phyloP scores from a whole-genome alignment of 257 asterid genomes.

The Solanum appendiculatum region DNA sequence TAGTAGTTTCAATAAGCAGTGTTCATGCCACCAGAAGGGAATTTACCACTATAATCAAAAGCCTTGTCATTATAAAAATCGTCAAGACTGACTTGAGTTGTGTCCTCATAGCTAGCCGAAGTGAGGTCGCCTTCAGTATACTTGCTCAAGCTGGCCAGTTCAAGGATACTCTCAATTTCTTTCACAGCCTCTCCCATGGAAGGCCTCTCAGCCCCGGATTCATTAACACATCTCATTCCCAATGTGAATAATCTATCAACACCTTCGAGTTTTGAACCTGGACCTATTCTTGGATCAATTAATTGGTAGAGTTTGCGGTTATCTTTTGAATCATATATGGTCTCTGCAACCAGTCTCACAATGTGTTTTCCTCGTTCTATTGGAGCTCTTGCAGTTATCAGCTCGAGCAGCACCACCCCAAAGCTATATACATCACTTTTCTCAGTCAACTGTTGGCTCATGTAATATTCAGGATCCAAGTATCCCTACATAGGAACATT shows the following conservation, averaged over 20 bases:
- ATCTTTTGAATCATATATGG: slow-evolving; percentile 20
- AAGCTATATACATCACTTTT: slow-evolving; percentile 82
- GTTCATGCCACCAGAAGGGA: slow-evolving; percentile 29
- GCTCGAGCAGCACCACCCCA: slow-evolving; percentile 68
- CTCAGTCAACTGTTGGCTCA: slow-evolving; percentile 80
- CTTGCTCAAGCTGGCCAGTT: slow-evolving; percentile 21
- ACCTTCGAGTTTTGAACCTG: slow-evolving; percentile 33
- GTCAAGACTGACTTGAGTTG: slow-evolving; percentile 35
- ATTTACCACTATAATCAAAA: slow-evolving; percentile 48
- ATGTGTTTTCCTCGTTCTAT: slow-evolving; percentile 79
- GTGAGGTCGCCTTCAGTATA: slow-evolving; percentile 5
- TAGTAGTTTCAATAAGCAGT: background rate
- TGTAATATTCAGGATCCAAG: slow-evolving; percentile 89
- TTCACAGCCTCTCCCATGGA: slow-evolving; percentile 75
- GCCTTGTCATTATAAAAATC: slow-evolving; percentile 29
- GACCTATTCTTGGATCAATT: slow-evolving; percentile 40
- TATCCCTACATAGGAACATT: slow-evolving; percentile 39
- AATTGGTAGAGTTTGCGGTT: slow-evolving; percentile 14
- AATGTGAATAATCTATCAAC: slow-evolving; percentile 33
- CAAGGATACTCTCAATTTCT: slow-evolving; percentile 60
- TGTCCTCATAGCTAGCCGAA: slow-evolving; percentile 29
- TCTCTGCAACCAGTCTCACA: slow-evolving; percentile 49
- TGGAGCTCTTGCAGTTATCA: slow-evolving; percentile 56
- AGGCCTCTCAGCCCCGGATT: slow-evolving; percentile 57
- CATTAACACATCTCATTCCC: slow-evolving; percentile 71